These are phyloP conservation scores for Elymus sibiricus DNA, from an alignment of 176 grass and related monocot genomes.

Conservation along the genomic window DNA sequence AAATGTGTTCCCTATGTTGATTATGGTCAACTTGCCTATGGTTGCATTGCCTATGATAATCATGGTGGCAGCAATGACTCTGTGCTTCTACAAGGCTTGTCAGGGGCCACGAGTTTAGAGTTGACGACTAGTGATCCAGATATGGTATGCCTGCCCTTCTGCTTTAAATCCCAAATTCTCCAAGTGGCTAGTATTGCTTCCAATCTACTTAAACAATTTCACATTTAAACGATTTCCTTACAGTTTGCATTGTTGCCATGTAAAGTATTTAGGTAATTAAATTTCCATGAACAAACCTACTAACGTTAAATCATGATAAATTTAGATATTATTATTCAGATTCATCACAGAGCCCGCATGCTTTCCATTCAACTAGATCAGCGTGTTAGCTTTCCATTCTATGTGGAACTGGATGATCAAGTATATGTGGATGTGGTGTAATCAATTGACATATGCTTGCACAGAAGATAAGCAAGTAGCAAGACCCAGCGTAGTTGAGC, in stretches of 20 bases:
- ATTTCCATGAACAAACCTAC: background rate
- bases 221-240: background rate
- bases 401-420: background rate
- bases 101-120: background rate
- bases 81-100: slow-evolving; percentile 7
- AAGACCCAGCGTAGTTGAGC: background rate
- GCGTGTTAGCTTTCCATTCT: background rate
- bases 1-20: too few species aligned
- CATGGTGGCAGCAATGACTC: background rate
- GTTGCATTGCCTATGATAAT: too few species aligned
- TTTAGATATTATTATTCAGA: background rate
- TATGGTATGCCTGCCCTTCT: background rate
- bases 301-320: background rate
- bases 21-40: too few species aligned
- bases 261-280: background rate
- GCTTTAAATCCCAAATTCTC: background rate
- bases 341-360: background rate
- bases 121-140: background rate
- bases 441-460: too few species aligned
- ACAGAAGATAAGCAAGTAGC: background rate
- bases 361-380: background rate
- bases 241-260: background rate
- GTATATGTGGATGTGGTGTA: too few species aligned
- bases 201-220: background rate
- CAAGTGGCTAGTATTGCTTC: background rate